Base-by-base conservation (phyloP, 192 early-diverging fungal genomes). In the Mortierella alpina region DNA sequence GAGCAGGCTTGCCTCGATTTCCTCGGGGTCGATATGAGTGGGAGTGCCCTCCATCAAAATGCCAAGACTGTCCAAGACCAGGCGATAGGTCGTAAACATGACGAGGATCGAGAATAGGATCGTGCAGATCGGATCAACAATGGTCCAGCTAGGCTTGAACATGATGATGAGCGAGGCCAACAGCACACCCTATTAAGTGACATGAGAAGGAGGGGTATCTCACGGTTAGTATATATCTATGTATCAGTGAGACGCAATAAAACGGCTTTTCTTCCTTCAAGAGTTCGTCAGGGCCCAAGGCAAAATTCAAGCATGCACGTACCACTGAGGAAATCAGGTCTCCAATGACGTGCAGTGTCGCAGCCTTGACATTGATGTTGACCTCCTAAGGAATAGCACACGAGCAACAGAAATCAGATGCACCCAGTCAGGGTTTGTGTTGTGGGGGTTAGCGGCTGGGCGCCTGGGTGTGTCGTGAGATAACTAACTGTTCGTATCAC, bases 121-220 rank as follows among this genome's bases (percentile, higher is more conserved):
- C 9, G 94, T 95, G 83, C 93, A 95, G n/a, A 95, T 76, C 2
- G 95, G 95, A 74, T 96, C 94, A 45, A 95, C 91, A 76, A 92
- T 87, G 13, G 89, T 89, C 62, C 79, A 82, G 45, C 70, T 58
- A 8, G 92, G 92, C 48, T 91, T 85, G 73, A 91, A 59, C 59
- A 86, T 82, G 44, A 96, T 86, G 45, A 95, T 84, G 15, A 92
- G 84, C 6, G 93, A 88, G 0, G 94, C 92, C 50, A 95, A 86
- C 40, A 96, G 75, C 41, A 96, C 93, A 50, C 95, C 95, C 72
- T 80, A 68, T 54, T 60, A 22, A 20, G 9, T 5, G 42, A 53
- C 10, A 50, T 9, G 14, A 63, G 18, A 63, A 50, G 5, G 52
- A 66, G 41, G 23, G 58, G n/a, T 14, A 59, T 42, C 58, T 9